Conservation (phyloP, 1,139 yeast species). For the Lodderomyces margitis region DNA sequence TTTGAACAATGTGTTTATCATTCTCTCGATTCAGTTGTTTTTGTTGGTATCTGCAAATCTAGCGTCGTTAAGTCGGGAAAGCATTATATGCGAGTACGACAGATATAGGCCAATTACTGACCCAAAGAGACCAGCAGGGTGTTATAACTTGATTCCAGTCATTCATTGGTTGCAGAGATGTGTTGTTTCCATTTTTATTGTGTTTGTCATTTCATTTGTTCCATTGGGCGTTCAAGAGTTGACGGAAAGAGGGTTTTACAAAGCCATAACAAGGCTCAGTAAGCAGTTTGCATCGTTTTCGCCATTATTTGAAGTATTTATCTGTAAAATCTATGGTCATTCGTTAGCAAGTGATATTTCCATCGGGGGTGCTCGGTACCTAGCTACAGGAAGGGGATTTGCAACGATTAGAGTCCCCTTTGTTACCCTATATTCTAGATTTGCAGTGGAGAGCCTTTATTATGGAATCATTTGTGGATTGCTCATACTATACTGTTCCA, state of each 20-base stretch:
- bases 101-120: slow-evolving; percentile 47
- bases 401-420: slow-evolving; percentile 50
- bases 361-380: slow-evolving; percentile 53
- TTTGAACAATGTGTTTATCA: slow-evolving; percentile 50
- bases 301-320: slow-evolving; percentile 54
- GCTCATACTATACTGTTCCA: slow-evolving; percentile 41
- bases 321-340: slow-evolving; percentile 49
- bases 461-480: slow-evolving; percentile 40
- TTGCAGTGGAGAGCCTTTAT: slow-evolving; percentile 46
- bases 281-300: slow-evolving; percentile 51
- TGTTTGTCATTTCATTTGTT: slow-evolving; percentile 48
- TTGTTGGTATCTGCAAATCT: slow-evolving; percentile 45
- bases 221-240: slow-evolving; percentile 52
- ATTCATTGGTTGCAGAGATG: slow-evolving; percentile 52
- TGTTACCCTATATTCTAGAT: slow-evolving; percentile 43
- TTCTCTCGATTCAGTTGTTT: slow-evolving; percentile 47
- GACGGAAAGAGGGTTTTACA: slow-evolving; percentile 49
- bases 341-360: slow-evolving; percentile 48
- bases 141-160: slow-evolving; percentile 48
- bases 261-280: slow-evolving; percentile 41
- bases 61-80: slow-evolving; percentile 46
- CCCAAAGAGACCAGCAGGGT: slow-evolving; percentile 43
- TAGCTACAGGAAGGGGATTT: slow-evolving; percentile 56
- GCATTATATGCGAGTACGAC: slow-evolving; percentile 47
- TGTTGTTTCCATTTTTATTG: slow-evolving; percentile 48